Conservation (phyloP, 129 eudicot genomes). For the Flaveria linearis region DNA sequence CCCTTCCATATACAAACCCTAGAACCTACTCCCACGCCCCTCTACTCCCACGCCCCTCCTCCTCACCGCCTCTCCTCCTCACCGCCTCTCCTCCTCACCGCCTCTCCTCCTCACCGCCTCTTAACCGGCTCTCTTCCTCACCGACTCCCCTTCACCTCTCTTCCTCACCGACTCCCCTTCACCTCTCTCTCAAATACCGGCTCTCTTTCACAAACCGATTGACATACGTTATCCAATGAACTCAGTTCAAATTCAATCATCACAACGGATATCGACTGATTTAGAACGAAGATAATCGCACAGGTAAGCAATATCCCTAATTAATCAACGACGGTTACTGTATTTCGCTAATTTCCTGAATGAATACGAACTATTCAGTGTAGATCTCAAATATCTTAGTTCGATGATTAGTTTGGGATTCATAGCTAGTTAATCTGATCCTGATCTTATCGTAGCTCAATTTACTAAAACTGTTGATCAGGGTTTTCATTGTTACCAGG, state of each 20-base stretch:
- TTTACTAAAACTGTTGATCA: not conserved
- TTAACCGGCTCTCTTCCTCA: too few species aligned
- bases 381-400: conserved; percentile 13
- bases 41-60: too few species aligned
- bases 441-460: not conserved
- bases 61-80: too few species aligned
- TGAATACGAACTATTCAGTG: not conserved
- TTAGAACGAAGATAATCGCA: not conserved
- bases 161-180: too few species aligned
- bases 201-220: too few species aligned
- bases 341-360: not conserved
- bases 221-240: not conserved
- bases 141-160: too few species aligned
- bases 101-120: too few species aligned
- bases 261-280: conserved; percentile 9
- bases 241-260: conserved; percentile 19
- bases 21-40: too few species aligned
- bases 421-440: not conserved
- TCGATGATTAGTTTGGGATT: not conserved
- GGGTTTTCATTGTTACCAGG: conserved; percentile 24
- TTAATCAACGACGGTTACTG: not conserved
- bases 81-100: too few species aligned
- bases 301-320: conserved; percentile 13
- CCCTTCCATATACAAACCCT: too few species aligned
- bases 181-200: too few species aligned